A percentile compares a stretch with the other conserved stretches of the same genome.
Conservation (phyloP, 2,329 filamentous ascomycete genomes). For the Aspergillus felis region DNA sequence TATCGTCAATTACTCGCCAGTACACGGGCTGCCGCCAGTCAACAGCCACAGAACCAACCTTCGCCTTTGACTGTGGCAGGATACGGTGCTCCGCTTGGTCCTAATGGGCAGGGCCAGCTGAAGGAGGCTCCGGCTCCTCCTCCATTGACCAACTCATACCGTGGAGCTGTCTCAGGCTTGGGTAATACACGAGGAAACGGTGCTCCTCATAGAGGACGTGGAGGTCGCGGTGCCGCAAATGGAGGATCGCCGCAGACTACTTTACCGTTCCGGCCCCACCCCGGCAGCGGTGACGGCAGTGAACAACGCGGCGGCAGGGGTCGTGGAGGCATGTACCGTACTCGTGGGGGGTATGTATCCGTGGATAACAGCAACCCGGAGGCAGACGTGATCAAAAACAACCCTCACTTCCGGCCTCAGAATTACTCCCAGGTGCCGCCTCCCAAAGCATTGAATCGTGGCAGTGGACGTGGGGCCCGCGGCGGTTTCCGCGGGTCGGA, state of each 20-base stretch:
- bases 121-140: constrained; percentile 53
- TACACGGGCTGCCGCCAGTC: constrained; percentile 38
- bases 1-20: constrained; percentile 72
- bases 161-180: constrained; percentile 52
- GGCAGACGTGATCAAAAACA: constrained; percentile 52
- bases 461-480: constrained; percentile 35
- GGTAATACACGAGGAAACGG: constrained; percentile 35
- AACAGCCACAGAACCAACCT: constrained; percentile 54
- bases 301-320: constrained; percentile 13
- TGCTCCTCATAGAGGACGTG: constrained; percentile 32
- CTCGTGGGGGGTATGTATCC: constrained; percentile 35
- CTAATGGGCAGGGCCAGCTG: constrained; percentile 59
- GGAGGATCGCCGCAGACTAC: constrained; percentile 22
- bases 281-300: constrained; percentile 19
- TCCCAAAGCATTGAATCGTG: constrained; percentile 38
- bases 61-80: constrained; percentile 52
- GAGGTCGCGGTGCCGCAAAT: constrained; percentile 25
- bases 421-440: constrained; percentile 51
- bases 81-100: constrained; percentile 55
- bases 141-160: constrained; percentile 57
- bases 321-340: constrained; percentile 27
- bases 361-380: constrained; percentile 49
- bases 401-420: constrained; percentile 54
- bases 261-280: constrained; percentile 31
- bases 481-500: constrained; percentile 21